phyloP scores from a whole-genome alignment of 768 basidiomycete species.

The Arthromyces matolae region DNA sequence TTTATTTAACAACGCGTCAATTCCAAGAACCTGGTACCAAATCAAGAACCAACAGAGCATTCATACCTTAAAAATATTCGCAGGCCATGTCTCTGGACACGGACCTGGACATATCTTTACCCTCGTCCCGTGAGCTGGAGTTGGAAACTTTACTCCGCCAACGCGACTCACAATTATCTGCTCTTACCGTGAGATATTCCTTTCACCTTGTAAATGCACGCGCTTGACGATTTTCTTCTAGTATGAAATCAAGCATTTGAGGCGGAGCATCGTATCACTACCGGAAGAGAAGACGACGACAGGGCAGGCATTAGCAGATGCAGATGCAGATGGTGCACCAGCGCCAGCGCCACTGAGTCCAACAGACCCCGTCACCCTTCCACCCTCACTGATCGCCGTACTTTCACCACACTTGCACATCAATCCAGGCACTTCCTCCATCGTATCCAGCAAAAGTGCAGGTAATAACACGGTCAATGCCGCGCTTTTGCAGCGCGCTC shows the following conservation, averaged over 20 bases:
- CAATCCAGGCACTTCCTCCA: no score
- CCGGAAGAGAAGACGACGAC: no score
- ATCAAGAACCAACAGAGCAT: no score
- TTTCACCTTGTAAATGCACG: constrained; percentile 7
- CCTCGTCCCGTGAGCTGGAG: constrained; percentile 73
- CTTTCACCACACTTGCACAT: constrained; percentile 63
- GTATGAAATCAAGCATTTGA: no score
- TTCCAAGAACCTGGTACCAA: no score
- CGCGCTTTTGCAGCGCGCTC: constrained; percentile 73
- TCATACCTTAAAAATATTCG: no score
- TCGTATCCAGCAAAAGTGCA: constrained; percentile 25
- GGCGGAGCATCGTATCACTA: no score
- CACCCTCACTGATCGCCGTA: constrained; percentile 65
- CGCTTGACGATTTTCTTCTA: no score
- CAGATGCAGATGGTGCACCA: constrained; percentile 75
- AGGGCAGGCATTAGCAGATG: no score
- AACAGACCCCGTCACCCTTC: constrained; percentile 64
- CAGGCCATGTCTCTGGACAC: no score
- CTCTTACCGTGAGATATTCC: constrained; percentile 59
- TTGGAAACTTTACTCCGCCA: constrained; percentile 75
- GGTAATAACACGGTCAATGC: constrained; percentile 56
- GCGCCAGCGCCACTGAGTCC: constrained; percentile 66
- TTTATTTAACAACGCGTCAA: no score
- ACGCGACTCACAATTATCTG: constrained; percentile 67
- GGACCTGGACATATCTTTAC: no score